phyloP scores from a whole-genome alignment of 1,139 yeast species.

The Yamadazyma dendronema region DNA sequence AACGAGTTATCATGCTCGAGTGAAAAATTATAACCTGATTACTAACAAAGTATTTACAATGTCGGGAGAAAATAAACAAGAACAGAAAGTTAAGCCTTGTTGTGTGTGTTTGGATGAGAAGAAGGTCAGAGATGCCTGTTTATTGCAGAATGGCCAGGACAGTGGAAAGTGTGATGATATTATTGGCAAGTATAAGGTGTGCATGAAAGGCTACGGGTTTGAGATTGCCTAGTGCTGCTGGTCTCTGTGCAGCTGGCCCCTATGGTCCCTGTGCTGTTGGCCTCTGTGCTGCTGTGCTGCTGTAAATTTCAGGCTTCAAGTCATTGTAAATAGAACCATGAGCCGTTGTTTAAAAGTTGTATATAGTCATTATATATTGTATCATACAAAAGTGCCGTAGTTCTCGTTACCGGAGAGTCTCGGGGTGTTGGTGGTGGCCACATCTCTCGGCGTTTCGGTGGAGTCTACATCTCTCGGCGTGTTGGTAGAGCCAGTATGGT shows the following conservation, averaged over 20 bases:
- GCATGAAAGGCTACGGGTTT: constrained; percentile 94
- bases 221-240: constrained; percentile 30
- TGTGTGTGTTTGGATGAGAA: constrained; percentile 93
- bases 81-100: constrained; percentile 82
- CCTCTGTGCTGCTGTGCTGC: too few species aligned
- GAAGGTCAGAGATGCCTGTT: constrained; percentile 80
- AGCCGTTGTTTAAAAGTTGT: neutral
- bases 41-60: constrained; percentile 4
- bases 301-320: too few species aligned
- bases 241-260: too few species aligned
- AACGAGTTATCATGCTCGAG: neutral
- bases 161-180: constrained; percentile 76
- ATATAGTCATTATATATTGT: neutral
- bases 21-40: neutral
- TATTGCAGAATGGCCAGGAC: constrained; percentile 79
- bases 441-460: neutral
- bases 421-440: neutral
- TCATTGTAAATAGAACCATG: constrained; percentile 1
- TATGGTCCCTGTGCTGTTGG: too few species aligned
- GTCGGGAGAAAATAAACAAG: constrained; percentile 16
- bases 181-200: constrained; percentile 68
- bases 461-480: too few species aligned
- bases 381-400: constrained; percentile 3
- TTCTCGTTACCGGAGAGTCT: neutral
- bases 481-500: too few species aligned